phyloP scores from a whole-genome alignment of 257 asterid species.

The Leptodermis oblonga region DNA sequence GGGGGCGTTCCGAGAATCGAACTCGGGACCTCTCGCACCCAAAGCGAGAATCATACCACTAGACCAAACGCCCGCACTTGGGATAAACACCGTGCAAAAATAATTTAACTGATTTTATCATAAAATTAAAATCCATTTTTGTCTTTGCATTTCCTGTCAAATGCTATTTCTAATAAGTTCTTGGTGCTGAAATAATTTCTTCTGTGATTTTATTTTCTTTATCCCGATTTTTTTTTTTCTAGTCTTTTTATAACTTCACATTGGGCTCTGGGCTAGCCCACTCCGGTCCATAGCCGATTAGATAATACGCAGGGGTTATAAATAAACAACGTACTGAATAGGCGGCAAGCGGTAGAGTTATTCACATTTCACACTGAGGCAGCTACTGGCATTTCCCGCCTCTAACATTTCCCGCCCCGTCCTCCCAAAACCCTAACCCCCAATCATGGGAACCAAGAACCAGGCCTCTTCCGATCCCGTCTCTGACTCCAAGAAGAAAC shows the following conservation, averaged over 20 bases:
- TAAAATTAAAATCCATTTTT: no score
- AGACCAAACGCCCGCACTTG: constrained; percentile 89
- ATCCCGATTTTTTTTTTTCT: no score
- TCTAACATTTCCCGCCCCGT: constrained; percentile 43
- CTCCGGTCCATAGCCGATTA: background rate
- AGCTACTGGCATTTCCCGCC: constrained; percentile 63
- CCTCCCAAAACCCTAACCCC: constrained; percentile 77
- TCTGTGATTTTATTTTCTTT: no score
- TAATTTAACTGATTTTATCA: no score
- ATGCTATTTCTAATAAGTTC: no score
- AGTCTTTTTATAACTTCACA: no score
- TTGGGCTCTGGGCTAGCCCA: constrained; percentile 7
- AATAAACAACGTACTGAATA: background rate
- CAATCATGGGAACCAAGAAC: constrained; percentile 82
- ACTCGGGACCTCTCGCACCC: constrained; percentile 89
- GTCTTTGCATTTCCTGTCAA: no score
- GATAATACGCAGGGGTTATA: background rate
- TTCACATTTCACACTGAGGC: background rate
- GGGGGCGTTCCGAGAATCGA: constrained; percentile 90
- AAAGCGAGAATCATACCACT: constrained; percentile 86
- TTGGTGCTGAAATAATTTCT: no score
- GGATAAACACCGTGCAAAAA: no score
- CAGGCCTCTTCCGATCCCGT: constrained; percentile 52
- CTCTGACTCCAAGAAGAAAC: constrained; percentile 52
- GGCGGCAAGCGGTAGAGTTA: background rate